Percentiles rank a stretch among this genome's conserved stretches.
phyloP scores from a whole-genome alignment of 768 basidiomycete genomes.

The Candolleomyces aberdarensis region DNA sequence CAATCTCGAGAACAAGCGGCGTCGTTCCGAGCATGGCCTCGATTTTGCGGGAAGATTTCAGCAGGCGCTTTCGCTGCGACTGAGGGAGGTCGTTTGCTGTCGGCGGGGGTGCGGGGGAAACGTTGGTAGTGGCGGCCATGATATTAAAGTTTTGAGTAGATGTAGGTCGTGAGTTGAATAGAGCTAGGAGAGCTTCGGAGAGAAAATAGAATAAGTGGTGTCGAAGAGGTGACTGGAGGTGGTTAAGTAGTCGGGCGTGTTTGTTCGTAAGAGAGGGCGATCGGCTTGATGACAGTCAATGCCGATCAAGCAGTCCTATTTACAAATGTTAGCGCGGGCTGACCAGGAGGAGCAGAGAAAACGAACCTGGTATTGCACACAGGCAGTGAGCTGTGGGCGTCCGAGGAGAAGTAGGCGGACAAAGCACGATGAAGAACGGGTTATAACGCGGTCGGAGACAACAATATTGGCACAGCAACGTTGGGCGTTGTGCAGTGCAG shows the following conservation, averaged over 20 bases:
- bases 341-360: not conserved
- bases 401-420: not conserved
- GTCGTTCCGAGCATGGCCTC: slow-evolving; percentile 49
- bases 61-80: slow-evolving; percentile 48
- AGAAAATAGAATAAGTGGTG: not conserved
- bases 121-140: not conserved
- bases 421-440: not conserved
- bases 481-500: not conserved
- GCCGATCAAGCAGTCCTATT: not conserved
- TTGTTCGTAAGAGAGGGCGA: not conserved
- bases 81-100: slow-evolving; percentile 47
- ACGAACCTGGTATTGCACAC: not conserved
- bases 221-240: not conserved
- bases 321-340: not conserved
- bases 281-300: not conserved
- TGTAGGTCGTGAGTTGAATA: too few relatives aligned
- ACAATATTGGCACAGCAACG: not conserved
- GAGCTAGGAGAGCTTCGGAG: not conserved
- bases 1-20: slow-evolving; percentile 31
- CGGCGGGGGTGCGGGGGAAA: slow-evolving; percentile 32
- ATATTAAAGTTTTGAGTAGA: too few relatives aligned
- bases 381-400: not conserved
- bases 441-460: not conserved
- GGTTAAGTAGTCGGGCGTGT: not conserved
- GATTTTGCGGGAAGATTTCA: slow-evolving; percentile 58